Evolutionary conservation across 768 basidiomycete species (phyloP), one percentile per base, ranked within the genome.

Genomic region (Naematelia encephala): DNA sequence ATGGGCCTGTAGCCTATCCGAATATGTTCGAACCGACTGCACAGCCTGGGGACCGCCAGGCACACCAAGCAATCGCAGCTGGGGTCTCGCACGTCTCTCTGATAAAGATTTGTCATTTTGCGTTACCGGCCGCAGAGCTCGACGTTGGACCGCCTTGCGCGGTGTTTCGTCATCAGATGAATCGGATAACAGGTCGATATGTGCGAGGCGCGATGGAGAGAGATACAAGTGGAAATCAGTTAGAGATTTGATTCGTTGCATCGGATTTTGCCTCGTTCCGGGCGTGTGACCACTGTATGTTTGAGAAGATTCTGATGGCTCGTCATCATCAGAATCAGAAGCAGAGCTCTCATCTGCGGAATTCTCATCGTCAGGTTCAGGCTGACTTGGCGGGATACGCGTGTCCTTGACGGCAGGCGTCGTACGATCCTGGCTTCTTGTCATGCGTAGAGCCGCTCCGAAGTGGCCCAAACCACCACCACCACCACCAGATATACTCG

Each of bases 171-270:
- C 62, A 5, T 69, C 69, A 12, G 66, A 63, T 16, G 34, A 39
- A 49, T 71, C 72, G 8, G 70, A 61, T 8, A 76, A 51, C 1
- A 73, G 45, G 45, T 73, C 72, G 13, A 74, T 51, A 53, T 74
- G 59, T 11, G 72, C 69, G 12, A 72, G 44, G 45, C 75, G 55
- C 0, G 76, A 74, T 0, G 74, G 74, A 2, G 76, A 75, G 0
- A 77, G 67, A 52, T 77, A 72, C 2, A 77, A 69, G 29, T 70
- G 67, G 56, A 75, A 77, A 55, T 75, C 63, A 3, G 69, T 64
- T 30, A 75, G 50, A 0, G 72, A 74, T 48, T 70, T 69, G 25
- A 77, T 69, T 4, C 73, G 59, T 39, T 39, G 34, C 16, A 39
- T 39, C 34, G 34, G 34, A 39, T 39, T 39, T 16, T 39, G 49